Evolutionary conservation across 192 early-diverging fungal species (phyloP).

Genomic region (Funneliformis mosseae): DNA sequence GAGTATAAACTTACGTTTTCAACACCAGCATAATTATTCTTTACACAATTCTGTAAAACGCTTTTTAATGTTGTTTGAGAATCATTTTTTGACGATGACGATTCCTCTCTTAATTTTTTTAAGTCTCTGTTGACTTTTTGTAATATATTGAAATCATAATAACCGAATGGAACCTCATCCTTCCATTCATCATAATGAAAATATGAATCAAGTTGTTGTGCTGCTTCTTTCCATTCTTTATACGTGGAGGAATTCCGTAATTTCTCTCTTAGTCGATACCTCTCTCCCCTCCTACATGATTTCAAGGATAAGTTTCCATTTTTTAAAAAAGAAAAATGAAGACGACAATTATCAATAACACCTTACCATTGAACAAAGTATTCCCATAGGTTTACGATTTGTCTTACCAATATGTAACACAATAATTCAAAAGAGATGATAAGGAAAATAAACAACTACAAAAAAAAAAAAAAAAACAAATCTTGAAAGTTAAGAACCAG

Average conservation of each 20-base stretch:
- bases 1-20: conserved; percentile 76
- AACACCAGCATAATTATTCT: conserved; percentile 75
- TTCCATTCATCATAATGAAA: conserved; percentile 77
- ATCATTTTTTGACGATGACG: conserved; percentile 1
- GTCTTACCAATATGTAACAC: conserved; percentile 59
- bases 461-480: neutral
- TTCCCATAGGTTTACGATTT: conserved; percentile 68
- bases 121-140: conserved; percentile 57
- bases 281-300: conserved; percentile 54
- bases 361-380: conserved; percentile 61
- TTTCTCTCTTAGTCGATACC: conserved; percentile 48
- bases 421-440: conserved; percentile 64
- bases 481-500: neutral
- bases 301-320: neutral
- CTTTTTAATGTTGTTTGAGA: conserved; percentile 50
- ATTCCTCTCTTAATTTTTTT: conserved; percentile 36
- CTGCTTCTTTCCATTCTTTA: conserved; percentile 64
- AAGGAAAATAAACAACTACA: conserved; percentile 53
- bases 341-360: neutral
- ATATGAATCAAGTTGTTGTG: conserved; percentile 61
- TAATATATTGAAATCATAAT: conserved; percentile 69
- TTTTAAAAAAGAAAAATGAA: neutral
- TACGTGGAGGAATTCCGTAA: conserved; percentile 59
- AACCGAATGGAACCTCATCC: conserved; percentile 52
- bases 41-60: conserved; percentile 62